phyloP scores from a whole-genome alignment of 1,284 basidiomycete species.

The Mycosarcoma maydis region DNA sequence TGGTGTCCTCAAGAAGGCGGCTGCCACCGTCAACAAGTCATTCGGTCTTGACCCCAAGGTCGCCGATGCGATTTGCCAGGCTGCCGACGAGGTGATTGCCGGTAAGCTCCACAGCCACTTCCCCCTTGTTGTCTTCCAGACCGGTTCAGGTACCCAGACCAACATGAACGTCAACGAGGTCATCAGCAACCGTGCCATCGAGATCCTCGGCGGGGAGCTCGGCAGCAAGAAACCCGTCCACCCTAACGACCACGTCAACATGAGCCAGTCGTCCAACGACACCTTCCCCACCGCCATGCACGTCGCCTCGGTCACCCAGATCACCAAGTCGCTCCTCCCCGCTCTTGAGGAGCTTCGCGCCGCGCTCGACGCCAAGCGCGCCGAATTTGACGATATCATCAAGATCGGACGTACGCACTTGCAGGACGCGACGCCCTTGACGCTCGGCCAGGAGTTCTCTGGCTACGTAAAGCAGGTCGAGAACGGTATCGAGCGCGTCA shows the following conservation, averaged over 20 bases:
- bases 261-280: slow-evolving; percentile 98
- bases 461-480: slow-evolving; percentile 96
- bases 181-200: slow-evolving; percentile 97
- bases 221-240: slow-evolving; percentile 98
- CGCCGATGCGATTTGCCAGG: slow-evolving; percentile 87
- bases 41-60: slow-evolving; percentile 93
- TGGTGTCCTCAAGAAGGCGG: slow-evolving; percentile 97
- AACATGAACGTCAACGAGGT: slow-evolving; percentile 99
- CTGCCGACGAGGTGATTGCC: slow-evolving; percentile 97
- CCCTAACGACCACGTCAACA: slow-evolving; percentile 99
- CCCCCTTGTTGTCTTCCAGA: slow-evolving; percentile 98
- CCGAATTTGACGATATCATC: slow-evolving; percentile 75
- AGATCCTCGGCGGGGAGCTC: slow-evolving; percentile 92
- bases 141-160: slow-evolving; percentile 97
- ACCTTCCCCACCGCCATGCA: slow-evolving; percentile 99
- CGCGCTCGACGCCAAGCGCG: slow-evolving; percentile 82
- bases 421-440: slow-evolving; percentile 95
- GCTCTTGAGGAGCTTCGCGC: slow-evolving; percentile 84
- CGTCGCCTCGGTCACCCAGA: slow-evolving; percentile 91
- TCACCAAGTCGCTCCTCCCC: slow-evolving; percentile 82
- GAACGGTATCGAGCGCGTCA: slow-evolving; percentile 87
- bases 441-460: slow-evolving; percentile 97
- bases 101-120: slow-evolving; percentile 87
- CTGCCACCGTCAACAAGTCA: slow-evolving; percentile 85
- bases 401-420: slow-evolving; percentile 99